Percentiles rank a stretch among this genome's conserved stretches.
These are phyloP conservation scores for Telfairia occidentalis DNA, from an alignment of 331 rosid genomes.

Conservation along the genomic window DNA sequence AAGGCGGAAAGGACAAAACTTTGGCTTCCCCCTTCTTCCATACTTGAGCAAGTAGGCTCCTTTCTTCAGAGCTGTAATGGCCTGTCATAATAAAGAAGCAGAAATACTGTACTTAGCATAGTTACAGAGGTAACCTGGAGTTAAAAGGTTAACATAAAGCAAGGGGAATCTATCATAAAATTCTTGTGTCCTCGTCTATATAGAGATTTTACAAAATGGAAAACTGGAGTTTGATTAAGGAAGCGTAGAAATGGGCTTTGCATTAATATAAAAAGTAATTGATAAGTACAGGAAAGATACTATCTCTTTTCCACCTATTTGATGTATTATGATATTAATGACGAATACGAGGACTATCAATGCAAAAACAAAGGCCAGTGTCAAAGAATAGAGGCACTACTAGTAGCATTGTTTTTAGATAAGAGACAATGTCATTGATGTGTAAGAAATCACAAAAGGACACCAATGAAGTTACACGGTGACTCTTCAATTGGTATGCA, in stretches of 20 bases:
- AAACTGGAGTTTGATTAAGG: not conserved
- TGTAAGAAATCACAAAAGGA: not conserved
- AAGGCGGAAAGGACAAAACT: constrained; percentile 89
- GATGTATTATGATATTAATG: not conserved
- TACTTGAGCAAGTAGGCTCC: constrained; percentile 94
- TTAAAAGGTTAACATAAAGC: not conserved
- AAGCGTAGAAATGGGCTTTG: not conserved
- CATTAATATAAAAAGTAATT: not conserved
- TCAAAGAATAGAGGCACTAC: not conserved
- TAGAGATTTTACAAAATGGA: not conserved
- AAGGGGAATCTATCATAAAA: not conserved
- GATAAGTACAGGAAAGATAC: not conserved
- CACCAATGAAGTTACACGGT: not conserved
- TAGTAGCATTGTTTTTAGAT: not conserved
- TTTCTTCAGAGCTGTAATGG: constrained; percentile 92
- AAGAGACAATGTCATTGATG: not conserved
- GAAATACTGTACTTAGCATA: constrained; percentile 10
- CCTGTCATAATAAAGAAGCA: constrained; percentile 38
- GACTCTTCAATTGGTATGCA: not conserved
- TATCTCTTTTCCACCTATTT: not conserved
- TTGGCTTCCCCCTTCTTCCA: constrained; percentile 99
- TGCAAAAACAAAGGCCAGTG: not conserved
- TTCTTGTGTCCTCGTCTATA: not conserved
- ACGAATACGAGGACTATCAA: not conserved
- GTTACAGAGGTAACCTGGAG: constrained; percentile 4